Base-by-base conservation (phyloP, 257 asterid species). In the Ajuga chamaepitys region DNA sequence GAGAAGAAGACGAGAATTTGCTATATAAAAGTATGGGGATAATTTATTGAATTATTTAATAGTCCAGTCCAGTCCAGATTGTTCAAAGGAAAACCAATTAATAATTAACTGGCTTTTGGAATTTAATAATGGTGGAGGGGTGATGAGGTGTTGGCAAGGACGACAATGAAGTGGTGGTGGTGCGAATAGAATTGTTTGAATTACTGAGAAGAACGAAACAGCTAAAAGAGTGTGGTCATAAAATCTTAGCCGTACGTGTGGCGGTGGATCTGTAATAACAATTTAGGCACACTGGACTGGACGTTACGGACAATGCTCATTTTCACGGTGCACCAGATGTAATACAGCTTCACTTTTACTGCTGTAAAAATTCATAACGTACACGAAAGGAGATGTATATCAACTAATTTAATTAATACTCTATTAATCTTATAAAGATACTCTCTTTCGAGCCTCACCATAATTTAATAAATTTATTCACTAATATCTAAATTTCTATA, bases 71-170 rank as follows among this genome's bases (percentile, higher is more conserved):
- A 37, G 35, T 34, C 46, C 61, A 67, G 61, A 25, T 74, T 3
- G 63, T 50, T 45, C 44, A 22, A 63, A 34, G 11, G n/a, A 22
- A 38, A 63, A 22, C 16, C 16, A 8, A 30, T 30, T 42, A 13
- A 22, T 8, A 7, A 18, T 47, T 4, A 35, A 10, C 20, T n/a
- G 12, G 16, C 25, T 25, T 44, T 5, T 12, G 1, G 4, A 16
- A 46, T 60, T 42, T 42, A 68, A 57, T 44, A 70, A 53, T 58
- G 63, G 56, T 2, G 70, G 0, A 70, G 21, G 45, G 62, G 62
- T 35, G 73, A 58, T 75, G 80, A 65, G 80, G 58, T 70, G 80
- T 63, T 47, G 9, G 28, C 0, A 13, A 28, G 35, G 45, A 30
- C 38, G 20, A 14, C 34, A 57, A 34, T 26, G 62, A n/a, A n/a